Conservation (phyloP, 2,329 filamentous ascomycete species). For the Plectosphaerella cucumerina region DNA sequence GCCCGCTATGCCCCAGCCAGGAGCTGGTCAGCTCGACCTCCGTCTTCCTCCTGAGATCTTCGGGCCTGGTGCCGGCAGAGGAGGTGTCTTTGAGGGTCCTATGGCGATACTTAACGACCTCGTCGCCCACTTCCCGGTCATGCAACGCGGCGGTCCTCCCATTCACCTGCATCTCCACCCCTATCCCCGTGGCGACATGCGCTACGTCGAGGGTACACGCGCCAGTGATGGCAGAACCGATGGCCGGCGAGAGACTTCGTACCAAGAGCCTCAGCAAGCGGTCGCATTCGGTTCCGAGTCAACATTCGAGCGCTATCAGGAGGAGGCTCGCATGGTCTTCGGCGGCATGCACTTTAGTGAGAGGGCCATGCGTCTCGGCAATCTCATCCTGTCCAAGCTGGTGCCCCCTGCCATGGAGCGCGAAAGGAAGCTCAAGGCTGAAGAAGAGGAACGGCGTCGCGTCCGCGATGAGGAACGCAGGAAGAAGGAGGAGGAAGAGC, state of each 20-base stretch:
- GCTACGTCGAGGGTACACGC: conserved; percentile 38
- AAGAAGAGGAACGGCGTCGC: conserved; percentile 45
- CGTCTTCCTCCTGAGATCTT: conserved; percentile 44
- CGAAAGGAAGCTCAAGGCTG: conserved; percentile 66
- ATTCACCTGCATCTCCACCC: conserved; percentile 57
- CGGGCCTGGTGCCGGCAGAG: conserved; percentile 15
- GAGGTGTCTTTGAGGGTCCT: conserved; percentile 41
- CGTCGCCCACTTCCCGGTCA: conserved; percentile 48
- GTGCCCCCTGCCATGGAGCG: conserved; percentile 81
- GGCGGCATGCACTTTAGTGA: conserved; percentile 59
- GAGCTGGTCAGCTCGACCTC: conserved; percentile 33
- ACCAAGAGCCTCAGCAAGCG: conserved; percentile 66
- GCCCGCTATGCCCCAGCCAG: conserved; percentile 41
- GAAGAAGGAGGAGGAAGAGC: conserved; percentile 62
- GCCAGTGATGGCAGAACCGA: conserved; percentile 37
- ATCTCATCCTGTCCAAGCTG: conserved; percentile 66
- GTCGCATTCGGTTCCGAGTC: conserved; percentile 68
- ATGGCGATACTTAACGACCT: conserved; percentile 53
- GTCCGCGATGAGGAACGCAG: conserved; percentile 55
- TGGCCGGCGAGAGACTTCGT: conserved; percentile 39
- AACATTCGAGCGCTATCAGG: conserved; percentile 77
- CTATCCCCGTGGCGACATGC: conserved; percentile 42
- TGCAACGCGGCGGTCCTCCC: conserved; percentile 43
- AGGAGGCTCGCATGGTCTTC: conserved; percentile 86
- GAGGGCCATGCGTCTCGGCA: conserved; percentile 63